phyloP scores from a whole-genome alignment of 768 basidiomycete species.

The Macrolepiota fuliginosa region DNA sequence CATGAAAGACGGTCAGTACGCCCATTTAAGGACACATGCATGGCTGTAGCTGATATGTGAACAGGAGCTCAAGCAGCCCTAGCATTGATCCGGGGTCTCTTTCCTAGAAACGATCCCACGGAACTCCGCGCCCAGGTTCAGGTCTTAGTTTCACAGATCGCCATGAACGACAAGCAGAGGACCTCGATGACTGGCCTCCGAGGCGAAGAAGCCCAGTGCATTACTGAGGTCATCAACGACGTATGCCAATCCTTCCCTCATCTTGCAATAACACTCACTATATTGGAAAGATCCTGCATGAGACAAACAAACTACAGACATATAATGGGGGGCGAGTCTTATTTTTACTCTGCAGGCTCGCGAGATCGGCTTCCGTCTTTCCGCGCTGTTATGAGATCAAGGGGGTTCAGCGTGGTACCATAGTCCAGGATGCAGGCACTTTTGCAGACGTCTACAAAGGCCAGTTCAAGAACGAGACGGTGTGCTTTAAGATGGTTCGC shows the following conservation, averaged over 20 bases:
- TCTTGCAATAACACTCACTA: neutral
- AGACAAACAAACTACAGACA: neutral
- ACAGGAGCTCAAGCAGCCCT: too few relatives aligned
- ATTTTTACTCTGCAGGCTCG: neutral
- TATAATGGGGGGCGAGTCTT: neutral
- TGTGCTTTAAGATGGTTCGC: neutral
- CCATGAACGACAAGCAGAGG: neutral
- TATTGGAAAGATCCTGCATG: neutral
- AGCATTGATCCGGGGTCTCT: too few relatives aligned
- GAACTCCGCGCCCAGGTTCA: neutral
- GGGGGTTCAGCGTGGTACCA: neutral
- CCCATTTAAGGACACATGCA: too few relatives aligned
- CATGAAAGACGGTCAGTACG: too few relatives aligned
- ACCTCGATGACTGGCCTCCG: neutral
- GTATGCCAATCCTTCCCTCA: neutral
- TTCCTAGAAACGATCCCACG: too few relatives aligned
- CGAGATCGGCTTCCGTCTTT: neutral
- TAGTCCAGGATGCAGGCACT: neutral
- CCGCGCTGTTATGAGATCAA: neutral
- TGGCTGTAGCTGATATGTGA: too few relatives aligned
- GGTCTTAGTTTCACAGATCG: neutral
- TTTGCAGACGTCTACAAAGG: constrained; percentile 2
- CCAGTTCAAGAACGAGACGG: neutral
- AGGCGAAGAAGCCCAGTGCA: neutral
- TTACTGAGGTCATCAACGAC: neutral